A percentile compares a stretch with the other conserved stretches of the same genome.
phyloP scores from a whole-genome alignment of 495 filamentous ascomycete genomes.

The Elasticomyces elasticus region DNA sequence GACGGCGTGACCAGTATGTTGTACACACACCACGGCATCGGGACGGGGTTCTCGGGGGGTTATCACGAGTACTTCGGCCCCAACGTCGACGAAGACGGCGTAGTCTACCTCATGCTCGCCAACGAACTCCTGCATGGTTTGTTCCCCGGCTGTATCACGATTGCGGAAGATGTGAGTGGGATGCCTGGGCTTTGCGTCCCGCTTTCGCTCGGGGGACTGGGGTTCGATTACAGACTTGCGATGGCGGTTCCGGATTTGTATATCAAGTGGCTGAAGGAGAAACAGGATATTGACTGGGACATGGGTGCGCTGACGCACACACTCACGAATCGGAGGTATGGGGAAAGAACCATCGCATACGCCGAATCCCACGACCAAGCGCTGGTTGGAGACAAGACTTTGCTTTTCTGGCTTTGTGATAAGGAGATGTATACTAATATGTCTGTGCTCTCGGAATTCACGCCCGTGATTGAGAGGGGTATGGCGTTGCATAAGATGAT shows the following conservation, averaged over 20 bases:
- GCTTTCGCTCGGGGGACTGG: conserved; percentile 76
- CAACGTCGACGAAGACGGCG: conserved; percentile 85
- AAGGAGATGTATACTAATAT: conserved; percentile 97
- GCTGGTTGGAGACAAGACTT: conserved; percentile 92
- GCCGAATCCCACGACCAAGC: conserved; percentile 96
- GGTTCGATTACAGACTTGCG: conserved; percentile 93
- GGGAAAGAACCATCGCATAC: conserved; percentile 98
- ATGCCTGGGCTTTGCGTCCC: conserved; percentile 92
- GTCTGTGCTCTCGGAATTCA: conserved; percentile 73
- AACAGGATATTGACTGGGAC: conserved; percentile 86
- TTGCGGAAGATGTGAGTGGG: conserved; percentile 94
- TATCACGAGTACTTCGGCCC: conserved; percentile 98
- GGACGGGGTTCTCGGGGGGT: conserved; percentile 94
- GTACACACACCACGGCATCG: conserved; percentile 91
- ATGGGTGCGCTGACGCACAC: conserved; percentile 75
- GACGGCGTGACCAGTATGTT: conserved; percentile 98
- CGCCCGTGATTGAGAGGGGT: conserved; percentile 82
- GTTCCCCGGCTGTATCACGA: conserved; percentile 77
- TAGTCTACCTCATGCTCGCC: conserved; percentile 91
- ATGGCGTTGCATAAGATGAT: conserved; percentile 95
- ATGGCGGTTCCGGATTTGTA: conserved; percentile 99
- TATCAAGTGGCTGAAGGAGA: conserved; percentile 96
- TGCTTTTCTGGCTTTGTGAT: conserved; percentile 98
- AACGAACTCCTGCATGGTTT: conserved; percentile 91
- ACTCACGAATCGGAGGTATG: conserved; percentile 83